Conservation (phyloP, 345 rosid species). For the Sisymbrium irio region DNA sequence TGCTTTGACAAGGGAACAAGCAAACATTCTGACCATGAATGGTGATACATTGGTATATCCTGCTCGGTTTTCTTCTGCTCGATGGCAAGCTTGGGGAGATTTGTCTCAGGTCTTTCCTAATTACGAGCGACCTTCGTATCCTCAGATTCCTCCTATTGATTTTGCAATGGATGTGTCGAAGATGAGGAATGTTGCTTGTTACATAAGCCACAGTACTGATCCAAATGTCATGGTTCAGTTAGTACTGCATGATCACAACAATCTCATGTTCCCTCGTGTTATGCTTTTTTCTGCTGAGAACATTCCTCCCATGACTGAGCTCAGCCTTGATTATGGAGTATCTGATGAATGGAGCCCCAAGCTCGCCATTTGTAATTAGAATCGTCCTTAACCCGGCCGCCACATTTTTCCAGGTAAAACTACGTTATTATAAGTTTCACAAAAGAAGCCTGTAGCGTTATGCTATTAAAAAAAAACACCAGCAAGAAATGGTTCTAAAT, state of each 20-base stretch:
- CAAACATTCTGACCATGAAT: conserved; percentile 68
- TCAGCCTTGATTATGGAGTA: conserved; percentile 93
- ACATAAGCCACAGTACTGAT: conserved; percentile 78
- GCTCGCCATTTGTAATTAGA: conserved; percentile 70
- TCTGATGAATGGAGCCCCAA: conserved; percentile 75
- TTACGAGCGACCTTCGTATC: conserved; percentile 55
- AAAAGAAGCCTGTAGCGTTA: not conserved
- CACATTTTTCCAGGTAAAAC: conserved; percentile 23
- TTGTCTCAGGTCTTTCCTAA: conserved; percentile 61
- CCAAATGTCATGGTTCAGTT: conserved; percentile 87
- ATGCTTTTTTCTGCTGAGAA: conserved; percentile 92
- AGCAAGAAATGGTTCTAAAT: not conserved
- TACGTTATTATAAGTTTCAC: not conserved
- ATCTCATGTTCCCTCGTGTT: conserved; percentile 81
- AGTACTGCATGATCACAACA: conserved; percentile 83
- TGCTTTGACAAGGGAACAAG: conserved; percentile 84
- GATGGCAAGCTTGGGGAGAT: conserved; percentile 90
- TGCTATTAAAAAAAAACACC: not conserved
- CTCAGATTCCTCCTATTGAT: conserved; percentile 78
- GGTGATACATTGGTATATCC: conserved; percentile 84
- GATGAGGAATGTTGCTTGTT: conserved; percentile 94
- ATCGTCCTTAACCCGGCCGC: conserved; percentile 6
- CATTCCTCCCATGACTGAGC: conserved; percentile 85
- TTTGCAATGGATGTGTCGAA: conserved; percentile 92
- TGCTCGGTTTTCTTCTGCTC: conserved; percentile 52